These are phyloP conservation scores for Neofusicoccum sp. DNA, from an alignment of 2,329 filamentous ascomycete genomes.

Conservation along the genomic window DNA sequence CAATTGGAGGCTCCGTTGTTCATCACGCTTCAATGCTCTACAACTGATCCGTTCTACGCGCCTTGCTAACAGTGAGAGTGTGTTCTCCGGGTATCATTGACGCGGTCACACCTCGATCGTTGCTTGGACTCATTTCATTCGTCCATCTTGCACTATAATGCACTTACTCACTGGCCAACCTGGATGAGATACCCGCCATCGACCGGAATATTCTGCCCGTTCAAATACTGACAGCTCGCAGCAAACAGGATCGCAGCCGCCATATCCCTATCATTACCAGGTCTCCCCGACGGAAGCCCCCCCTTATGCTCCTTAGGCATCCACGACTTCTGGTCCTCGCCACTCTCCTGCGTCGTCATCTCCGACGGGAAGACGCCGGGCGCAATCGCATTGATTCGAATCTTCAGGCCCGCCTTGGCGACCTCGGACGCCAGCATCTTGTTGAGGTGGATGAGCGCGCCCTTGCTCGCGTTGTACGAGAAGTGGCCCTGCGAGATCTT, in stretches of 20 bases:
- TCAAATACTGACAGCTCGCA: slow-evolving; percentile 54
- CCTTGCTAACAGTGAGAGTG: no score
- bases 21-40: no score
- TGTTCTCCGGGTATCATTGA: no score
- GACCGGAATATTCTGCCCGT: slow-evolving; percentile 51
- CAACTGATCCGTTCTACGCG: no score
- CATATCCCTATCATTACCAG: slow-evolving; percentile 63
- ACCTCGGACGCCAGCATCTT: slow-evolving; percentile 59
- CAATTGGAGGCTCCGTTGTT: no score
- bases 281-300: slow-evolving; percentile 52
- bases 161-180: slow-evolving; percentile 32
- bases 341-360: slow-evolving; percentile 57
- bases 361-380: slow-evolving; percentile 61
- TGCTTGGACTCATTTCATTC: no score
- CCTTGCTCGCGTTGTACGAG: slow-evolving; percentile 54
- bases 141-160: no score
- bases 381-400: slow-evolving; percentile 61
- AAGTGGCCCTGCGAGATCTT: slow-evolving; percentile 52
- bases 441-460: slow-evolving; percentile 57
- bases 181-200: slow-evolving; percentile 56
- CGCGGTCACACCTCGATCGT: no score
- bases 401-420: slow-evolving; percentile 54
- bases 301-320: slow-evolving; percentile 57
- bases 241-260: slow-evolving; percentile 59
- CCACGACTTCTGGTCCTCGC: slow-evolving; percentile 56